Evolutionary conservation across 768 basidiomycete species (phyloP), one percentile per base, ranked within the genome.

Genomic region (Amanita fuliginea): DNA sequence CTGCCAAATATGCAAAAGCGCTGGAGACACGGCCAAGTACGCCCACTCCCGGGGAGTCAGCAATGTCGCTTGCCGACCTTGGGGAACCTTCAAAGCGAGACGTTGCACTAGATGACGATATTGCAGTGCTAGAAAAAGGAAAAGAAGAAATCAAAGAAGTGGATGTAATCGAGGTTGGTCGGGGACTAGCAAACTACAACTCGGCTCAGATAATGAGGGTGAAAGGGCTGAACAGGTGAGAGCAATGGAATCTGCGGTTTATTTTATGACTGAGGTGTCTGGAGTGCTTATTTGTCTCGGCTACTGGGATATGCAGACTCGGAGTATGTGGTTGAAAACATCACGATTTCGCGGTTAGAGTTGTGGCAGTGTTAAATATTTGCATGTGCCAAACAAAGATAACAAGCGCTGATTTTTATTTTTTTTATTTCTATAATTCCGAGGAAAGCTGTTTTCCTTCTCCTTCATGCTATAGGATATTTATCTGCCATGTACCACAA

Each of bases 251-350:
- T 3, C 36, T 18, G 4, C 16, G n/a, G 33, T 21, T 3, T 48
- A 49, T 18, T 18, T 39, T 22, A 34, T 49, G 39, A 55, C 52
- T 56, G 47, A 56, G 28, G 51, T 0, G 42, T 45, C 53, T 47
- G 5, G 61, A 98, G 95, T 56, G 83, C 89, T 1, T 75, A 86
- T 46, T 80, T 99, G 34, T 70, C 83, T 7, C 77, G 81, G 52
- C 58, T 93, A 5, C 64, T 99, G 42, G 95, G 93, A 2, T 98
- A 99, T 64, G 88, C 87, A 11, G 96, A 99, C 61, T 87, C 90
- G 22, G 96, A 98, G 63, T 88, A 98, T 67, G 93, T 98, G 42
- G 94, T 95, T 5, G 96, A 98, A 60, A 90, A 93, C 59, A 83
- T 96, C 58, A 91, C 88, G 2, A 85, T 95, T n/a, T 46, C 75